phyloP scores from a whole-genome alignment of 2,329 filamentous ascomycete genomes.

The Sporothrix brasiliensis region DNA sequence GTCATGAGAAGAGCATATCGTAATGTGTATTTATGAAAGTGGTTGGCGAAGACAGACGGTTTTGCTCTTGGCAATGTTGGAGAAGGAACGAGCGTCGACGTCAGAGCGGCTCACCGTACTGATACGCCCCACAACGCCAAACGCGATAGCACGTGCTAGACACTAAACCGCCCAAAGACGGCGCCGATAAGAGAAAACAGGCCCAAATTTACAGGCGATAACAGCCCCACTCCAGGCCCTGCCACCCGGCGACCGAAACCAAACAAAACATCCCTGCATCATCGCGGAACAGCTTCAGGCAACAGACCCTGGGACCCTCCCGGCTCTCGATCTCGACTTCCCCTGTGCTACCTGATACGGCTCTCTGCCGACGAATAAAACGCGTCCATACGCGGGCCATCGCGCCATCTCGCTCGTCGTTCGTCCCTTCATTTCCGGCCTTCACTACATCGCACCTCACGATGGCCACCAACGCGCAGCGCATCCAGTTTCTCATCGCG shows the following conservation, averaged over 20 bases:
- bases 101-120: background rate
- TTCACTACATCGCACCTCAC: background rate
- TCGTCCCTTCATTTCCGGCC: background rate
- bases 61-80: background rate
- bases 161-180: background rate
- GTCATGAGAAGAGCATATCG: background rate
- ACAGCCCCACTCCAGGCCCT: background rate
- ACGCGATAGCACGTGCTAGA: slow-evolving; percentile 22
- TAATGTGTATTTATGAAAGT: background rate
- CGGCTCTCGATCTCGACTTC: background rate
- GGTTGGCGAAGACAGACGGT: background rate
- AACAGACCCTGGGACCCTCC: slow-evolving; percentile 5
- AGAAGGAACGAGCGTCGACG: background rate
- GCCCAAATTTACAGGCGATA: background rate
- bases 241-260: slow-evolving; percentile 16
- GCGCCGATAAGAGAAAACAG: background rate
- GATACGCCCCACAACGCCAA: slow-evolving; percentile 2
- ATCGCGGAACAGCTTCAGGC: slow-evolving; percentile 29
- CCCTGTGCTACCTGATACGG: slow-evolving; percentile 3
- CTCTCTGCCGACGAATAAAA: background rate
- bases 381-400: background rate
- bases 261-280: slow-evolving; percentile 31
- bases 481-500: slow-evolving; percentile 36
- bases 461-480: slow-evolving; percentile 36
- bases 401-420: background rate